Percentiles rank a stretch among this genome's conserved stretches.
These are phyloP conservation scores for Candida orba DNA, from an alignment of 805 yeast genomes.

Conservation along the genomic window DNA sequence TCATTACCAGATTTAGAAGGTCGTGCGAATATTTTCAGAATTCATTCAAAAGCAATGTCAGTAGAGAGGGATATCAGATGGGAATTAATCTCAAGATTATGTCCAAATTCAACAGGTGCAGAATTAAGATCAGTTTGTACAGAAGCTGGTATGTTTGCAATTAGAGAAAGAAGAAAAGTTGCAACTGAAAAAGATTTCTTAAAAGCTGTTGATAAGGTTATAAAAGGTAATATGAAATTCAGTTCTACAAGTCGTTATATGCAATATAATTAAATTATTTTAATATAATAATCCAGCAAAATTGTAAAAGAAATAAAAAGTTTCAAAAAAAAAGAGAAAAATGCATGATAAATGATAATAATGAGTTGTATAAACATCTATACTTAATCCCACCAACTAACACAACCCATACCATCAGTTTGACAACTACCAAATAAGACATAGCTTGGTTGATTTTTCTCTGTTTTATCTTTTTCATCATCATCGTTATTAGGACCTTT, in stretches of 20 bases:
- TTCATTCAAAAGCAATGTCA: constrained; percentile 96
- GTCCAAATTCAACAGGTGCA: constrained; percentile 99
- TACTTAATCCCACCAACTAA: constrained; percentile 89
- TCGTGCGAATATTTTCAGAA: constrained; percentile 93
- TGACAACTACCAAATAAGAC: constrained; percentile 86
- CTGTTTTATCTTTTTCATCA: constrained; percentile 24
- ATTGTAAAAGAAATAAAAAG: too few relatives aligned
- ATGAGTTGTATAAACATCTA: not conserved
- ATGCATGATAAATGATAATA: constrained; percentile 1
- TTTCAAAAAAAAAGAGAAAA: too few relatives aligned
- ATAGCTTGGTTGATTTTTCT: constrained; percentile 63
- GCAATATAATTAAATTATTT: constrained; percentile 73
- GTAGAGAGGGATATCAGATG: constrained; percentile 96
- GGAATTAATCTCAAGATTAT: constrained; percentile 94
- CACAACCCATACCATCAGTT: constrained; percentile 93
- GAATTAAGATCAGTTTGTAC: constrained; percentile 97
- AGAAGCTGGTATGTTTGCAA: constrained; percentile 99
- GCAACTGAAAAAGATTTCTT: constrained; percentile 97
- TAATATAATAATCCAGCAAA: not conserved
- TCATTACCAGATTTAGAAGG: constrained; percentile 96
- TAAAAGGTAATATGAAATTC: constrained; percentile 97
- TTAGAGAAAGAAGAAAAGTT: constrained; percentile 95
- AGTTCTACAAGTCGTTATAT: constrained; percentile 95
- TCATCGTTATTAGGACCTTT: constrained; percentile 44
- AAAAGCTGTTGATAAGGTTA: constrained; percentile 96